Evolutionary conservation across 441 rosid species (phyloP), one percentile per base, ranked within the genome.

Genomic region (Omphalea diandra): DNA sequence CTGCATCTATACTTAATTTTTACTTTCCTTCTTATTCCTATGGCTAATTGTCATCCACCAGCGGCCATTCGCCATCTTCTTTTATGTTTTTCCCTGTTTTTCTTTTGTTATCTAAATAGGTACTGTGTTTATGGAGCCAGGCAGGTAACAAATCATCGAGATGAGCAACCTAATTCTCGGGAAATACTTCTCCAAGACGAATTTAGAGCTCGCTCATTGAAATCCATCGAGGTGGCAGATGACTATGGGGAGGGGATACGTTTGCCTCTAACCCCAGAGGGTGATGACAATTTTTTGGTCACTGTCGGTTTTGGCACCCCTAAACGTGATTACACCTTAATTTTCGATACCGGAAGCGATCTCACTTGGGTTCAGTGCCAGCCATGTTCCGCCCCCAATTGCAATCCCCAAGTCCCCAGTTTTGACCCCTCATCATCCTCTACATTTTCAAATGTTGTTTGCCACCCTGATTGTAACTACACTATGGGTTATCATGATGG

Each of bases 321-420:
- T 0, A 53, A 49, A 27, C 60, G 18, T 4, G 52, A 44, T 7
- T 47, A 65, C 10, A 59, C 52, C 26, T 65, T 80, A 26, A 44
- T 76, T 22, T 49, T 80, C 3, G 73, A 80, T 58, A 74, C 68
- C 2, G 75, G 76, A 10, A 77, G 75, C 43, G 71, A 15, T 3
- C 1, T 62, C 1, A 66, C 75, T 2, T 76, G 79, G 74, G 26
- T 73, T 2, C 70, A 56, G 22, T 47, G 52, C 20, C n/a, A 44
- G 15, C 50, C 50, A 12, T 70, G 83, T 67, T 62, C 65, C 15
- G 20, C 38, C 18, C 0, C 10, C 8, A 5, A 8, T 4, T 69
- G 63, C 71, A 72, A 70, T 17, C 5, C 2, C 41, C 67, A 60
- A 49, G 2, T 18, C 50, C 36, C n/a, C 17, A 9, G 9, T 58